Evolutionary conservation across 1,284 basidiomycete species (phyloP).

Genomic region (Ustilago trichophora): DNA sequence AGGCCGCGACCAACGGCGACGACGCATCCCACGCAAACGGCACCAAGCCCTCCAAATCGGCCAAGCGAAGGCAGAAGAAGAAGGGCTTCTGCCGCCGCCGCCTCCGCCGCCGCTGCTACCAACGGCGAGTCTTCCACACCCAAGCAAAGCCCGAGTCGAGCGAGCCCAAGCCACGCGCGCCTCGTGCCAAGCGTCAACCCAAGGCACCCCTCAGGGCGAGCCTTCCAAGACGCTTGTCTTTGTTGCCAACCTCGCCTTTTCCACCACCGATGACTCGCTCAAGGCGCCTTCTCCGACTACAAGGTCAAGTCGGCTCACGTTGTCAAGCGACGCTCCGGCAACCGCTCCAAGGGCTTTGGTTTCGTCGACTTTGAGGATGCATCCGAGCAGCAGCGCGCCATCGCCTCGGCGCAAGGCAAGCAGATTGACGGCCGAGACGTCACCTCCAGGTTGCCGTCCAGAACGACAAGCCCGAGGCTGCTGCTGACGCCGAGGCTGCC

Average conservation of each 20-base stretch:
- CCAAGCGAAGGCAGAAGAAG: slow-evolving; percentile 50
- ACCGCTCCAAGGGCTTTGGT: slow-evolving; percentile 58
- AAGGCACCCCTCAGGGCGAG: slow-evolving; percentile 52
- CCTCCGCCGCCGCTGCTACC: slow-evolving; percentile 37
- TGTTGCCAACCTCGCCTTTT: slow-evolving; percentile 60
- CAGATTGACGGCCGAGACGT: slow-evolving; percentile 52
- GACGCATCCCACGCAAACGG: slow-evolving; percentile 16
- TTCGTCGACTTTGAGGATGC: slow-evolving; percentile 57
- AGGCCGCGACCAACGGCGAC: slow-evolving; percentile 28
- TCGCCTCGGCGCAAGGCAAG: slow-evolving; percentile 47
- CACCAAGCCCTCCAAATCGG: slow-evolving; percentile 45
- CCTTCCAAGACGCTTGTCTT: slow-evolving; percentile 61
- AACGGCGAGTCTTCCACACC: slow-evolving; percentile 21
- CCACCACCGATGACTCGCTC: slow-evolving; percentile 56
- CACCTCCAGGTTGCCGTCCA: slow-evolving; percentile 53
- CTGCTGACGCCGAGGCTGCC: slow-evolving; percentile 11
- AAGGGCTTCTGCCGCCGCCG: slow-evolving; percentile 39
- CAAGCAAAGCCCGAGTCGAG: slow-evolving; percentile 20
- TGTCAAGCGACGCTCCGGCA: slow-evolving; percentile 49
- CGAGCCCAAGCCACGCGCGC: slow-evolving; percentile 29
- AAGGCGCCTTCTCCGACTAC: slow-evolving; percentile 52
- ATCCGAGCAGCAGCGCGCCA: slow-evolving; percentile 55
- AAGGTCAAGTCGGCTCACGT: slow-evolving; percentile 56
- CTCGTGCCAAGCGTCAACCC: slow-evolving; percentile 37
- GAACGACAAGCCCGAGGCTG: slow-evolving; percentile 26